Percentiles rank a stretch among this genome's conserved stretches.
These are phyloP conservation scores for Xerocomus brunneocitrinus DNA, from an alignment of 768 basidiomycete genomes.

Conservation along the genomic window DNA sequence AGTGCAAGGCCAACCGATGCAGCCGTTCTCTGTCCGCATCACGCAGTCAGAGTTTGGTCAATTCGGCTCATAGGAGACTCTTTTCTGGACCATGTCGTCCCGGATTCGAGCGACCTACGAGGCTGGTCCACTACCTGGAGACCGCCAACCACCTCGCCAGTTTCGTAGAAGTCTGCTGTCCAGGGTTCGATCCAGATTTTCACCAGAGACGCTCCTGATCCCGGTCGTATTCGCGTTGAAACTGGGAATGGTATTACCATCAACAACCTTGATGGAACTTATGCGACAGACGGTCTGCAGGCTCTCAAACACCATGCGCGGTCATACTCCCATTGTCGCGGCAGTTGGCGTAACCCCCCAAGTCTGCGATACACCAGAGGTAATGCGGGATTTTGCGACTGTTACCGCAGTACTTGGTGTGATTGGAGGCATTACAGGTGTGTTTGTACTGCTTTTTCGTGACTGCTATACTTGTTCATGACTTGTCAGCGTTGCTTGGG, in stretches of 20 bases:
- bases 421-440: conserved; percentile 20
- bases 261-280: conserved; percentile 26
- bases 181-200: neutral
- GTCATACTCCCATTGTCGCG: conserved; percentile 1
- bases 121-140: neutral
- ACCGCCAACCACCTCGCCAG: neutral
- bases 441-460: neutral
- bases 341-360: conserved; percentile 5
- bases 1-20: neutral
- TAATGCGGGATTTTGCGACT: conserved; percentile 21
- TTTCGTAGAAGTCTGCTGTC: neutral
- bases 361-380: conserved; percentile 20
- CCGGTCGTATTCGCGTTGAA: conserved; percentile 23
- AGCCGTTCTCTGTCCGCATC: neutral
- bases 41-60: neutral
- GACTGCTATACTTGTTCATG: neutral
- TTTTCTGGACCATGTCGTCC: neutral
- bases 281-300: conserved; percentile 25
- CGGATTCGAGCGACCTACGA: neutral
- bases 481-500: conserved; percentile 17
- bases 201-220: conserved; percentile 21
- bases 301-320: conserved; percentile 17
- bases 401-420: conserved; percentile 14
- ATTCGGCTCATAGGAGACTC: neutral
- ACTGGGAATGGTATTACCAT: conserved; percentile 19